These are phyloP conservation scores for Fraxinus pennsylvanica DNA, from an alignment of 257 asterid species.

Conservation along the genomic window DNA sequence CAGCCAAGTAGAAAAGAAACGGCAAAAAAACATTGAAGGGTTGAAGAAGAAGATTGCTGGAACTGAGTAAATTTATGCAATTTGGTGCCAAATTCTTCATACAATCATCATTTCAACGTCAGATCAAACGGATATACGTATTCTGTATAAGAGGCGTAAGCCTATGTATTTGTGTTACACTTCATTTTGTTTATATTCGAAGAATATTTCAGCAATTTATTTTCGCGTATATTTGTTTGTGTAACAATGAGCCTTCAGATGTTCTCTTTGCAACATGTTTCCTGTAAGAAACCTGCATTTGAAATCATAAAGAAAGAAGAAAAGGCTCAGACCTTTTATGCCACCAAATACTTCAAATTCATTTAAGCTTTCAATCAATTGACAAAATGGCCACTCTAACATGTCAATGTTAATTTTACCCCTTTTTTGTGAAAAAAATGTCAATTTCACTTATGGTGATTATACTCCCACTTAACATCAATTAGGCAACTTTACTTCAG, in stretches of 20 bases:
- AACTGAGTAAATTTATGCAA: slow-evolving; percentile 46
- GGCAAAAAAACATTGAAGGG: slow-evolving; percentile 66
- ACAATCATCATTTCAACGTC: slow-evolving; percentile 12
- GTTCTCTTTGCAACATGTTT: not conserved
- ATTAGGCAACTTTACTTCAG: too few species aligned
- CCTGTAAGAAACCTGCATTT: not conserved
- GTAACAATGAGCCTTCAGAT: not conserved
- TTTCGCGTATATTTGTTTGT: not conserved
- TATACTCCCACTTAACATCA: too few species aligned
- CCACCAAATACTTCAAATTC: not conserved
- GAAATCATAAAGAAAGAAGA: too few species aligned
- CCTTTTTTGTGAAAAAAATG: too few species aligned
- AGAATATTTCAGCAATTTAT: slow-evolving; percentile 30
- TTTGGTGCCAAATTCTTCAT: slow-evolving; percentile 1
- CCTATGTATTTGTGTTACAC: slow-evolving; percentile 31
- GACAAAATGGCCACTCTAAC: too few species aligned
- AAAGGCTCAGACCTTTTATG: too few species aligned
- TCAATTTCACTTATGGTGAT: too few species aligned
- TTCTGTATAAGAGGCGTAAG: slow-evolving; percentile 42
- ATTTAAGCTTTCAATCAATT: not conserved
- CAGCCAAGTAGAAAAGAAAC: slow-evolving; percentile 91
- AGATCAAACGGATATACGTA: slow-evolving; percentile 24
- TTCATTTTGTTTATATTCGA: slow-evolving; percentile 22
- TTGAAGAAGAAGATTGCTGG: slow-evolving; percentile 90
- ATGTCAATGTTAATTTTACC: too few species aligned